A percentile compares a stretch with the other conserved stretches of the same genome.
Conservation (phyloP, 305 asterid genomes). For the Euphrasia arctica region DNA sequence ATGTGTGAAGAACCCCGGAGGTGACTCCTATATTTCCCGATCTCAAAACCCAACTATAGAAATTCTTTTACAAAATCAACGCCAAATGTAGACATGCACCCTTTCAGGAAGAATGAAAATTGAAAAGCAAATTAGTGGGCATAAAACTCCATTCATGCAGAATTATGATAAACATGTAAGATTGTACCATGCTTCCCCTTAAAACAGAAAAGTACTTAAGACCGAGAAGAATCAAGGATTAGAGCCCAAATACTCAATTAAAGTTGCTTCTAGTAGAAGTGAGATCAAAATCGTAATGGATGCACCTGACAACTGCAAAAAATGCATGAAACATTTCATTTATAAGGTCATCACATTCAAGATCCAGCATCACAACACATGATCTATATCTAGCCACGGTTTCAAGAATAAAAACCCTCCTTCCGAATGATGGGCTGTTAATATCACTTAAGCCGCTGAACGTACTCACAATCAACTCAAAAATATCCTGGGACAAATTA, state of each 20-base stretch:
- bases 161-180: conserved; percentile 20
- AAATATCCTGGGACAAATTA: conserved; percentile 61
- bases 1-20: too few species aligned
- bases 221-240: background rate
- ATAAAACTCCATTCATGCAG: conserved; percentile 2
- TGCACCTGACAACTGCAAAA: conserved; percentile 73
- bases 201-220: background rate
- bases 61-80: conserved; percentile 11
- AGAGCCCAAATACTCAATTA: background rate
- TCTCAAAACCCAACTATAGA: conserved; percentile 13
- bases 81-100: conserved; percentile 8
- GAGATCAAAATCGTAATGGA: conserved; percentile 22
- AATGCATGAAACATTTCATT: conserved; percentile 73
- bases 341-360: conserved; percentile 86
- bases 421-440: conserved; percentile 68
- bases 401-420: conserved; percentile 87
- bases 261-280: conserved; percentile 14
- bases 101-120: background rate
- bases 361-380: conserved; percentile 92
- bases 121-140: conserved; percentile 21
- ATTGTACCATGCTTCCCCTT: conserved; percentile 13
- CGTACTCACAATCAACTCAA: conserved; percentile 78
- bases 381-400: conserved; percentile 88
- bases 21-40: too few species aligned
- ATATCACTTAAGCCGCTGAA: conserved; percentile 75